Base-by-base conservation (phyloP, 129 eudicot genomes). In the Sambucus nigra region DNA sequence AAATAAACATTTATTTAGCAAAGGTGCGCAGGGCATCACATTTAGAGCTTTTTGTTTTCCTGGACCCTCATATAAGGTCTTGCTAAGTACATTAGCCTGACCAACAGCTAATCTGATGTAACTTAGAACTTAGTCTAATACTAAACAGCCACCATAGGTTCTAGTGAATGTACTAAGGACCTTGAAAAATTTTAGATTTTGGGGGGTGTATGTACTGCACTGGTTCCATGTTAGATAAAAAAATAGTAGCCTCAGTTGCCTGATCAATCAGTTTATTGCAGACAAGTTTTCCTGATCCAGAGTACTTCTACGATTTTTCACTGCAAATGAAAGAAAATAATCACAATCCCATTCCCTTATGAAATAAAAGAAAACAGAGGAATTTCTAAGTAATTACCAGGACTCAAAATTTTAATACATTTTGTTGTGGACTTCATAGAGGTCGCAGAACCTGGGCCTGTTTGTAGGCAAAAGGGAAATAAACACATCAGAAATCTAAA, bases 351-450 rank as follows among this genome's bases (percentile, higher is more conserved):
- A 38, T 35, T n/a, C n/a, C n/a, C 11, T 3, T 25, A 27, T 47
- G 5, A n/a, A 47, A 3, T 4, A 31, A 7, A 32, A 26, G 7
- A 42, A 53, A 40, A 41, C 13, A 13, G 42, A 42, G 11, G 14
- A 17, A 51, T 8, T 12, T 23, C 8, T 8, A 14, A 9, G 39
- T 1, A 25, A 41, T 69, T 85, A 86, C 99, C 88, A 18, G 99
- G 99, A 69, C 99, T 91, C 49, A 74, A 53, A 4, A 91, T 75
- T 52, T 66, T 74, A 52, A 86, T 67, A 45, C 87, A 67, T 69
- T 91, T 79, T 15, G 86, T 79, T 49, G 74, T 48, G 31, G 95
- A 91, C 61, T 69, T 80, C 67, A 79, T 39, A 28, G 98, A 75
- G 44, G 86, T 59, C 47, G 82, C 69, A 11, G 94, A 71, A 57